Base-by-base conservation (phyloP, 2,329 filamentous ascomycete genomes). In the Ascochyta koolunga region DNA sequence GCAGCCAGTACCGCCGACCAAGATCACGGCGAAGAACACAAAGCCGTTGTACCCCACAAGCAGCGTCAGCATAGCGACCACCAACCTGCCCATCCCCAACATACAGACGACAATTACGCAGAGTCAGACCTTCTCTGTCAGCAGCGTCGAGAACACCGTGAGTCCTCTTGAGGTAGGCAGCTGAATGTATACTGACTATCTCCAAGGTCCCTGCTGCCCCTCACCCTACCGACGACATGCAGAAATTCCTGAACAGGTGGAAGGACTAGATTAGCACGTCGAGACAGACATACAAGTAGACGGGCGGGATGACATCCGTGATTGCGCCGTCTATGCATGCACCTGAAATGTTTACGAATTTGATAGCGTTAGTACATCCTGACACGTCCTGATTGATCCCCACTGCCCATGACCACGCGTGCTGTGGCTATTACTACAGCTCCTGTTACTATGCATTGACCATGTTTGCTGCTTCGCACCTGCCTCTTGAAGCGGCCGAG, bases 111-210 rank as follows among this genome's bases (percentile, higher is more conserved):
- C 85, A 3, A 62, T 81, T 7, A 85, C 82, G 3, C 74, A 78
- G 40, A 72, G 74, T 49, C 72, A 80, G 53, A 86, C 83, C 0
- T 83, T 78, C 64, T 79, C 75, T 22, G 76, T 79, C 16, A 69
- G 69, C 40, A 84, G 80, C 60, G 78, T 78, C 56, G 84, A 84
- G 71, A 86, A 87, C 63, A 82, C 84, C 39, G 85, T 87, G 77
- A 66, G 83, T 79, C 36, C 10, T n/a, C 11, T 11, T 27, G 11
- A 31, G 9, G 9, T 27, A 9, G 6, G 19, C 7, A 5, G n/a
- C 27, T 18, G 24, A 25, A 40, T 35, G 32, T 35, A 50, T 44
- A 53, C 63, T 71, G 59, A 72, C 43, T 18, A 6, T 19, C 13
- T 1, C 36, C 32, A 62, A 87, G 84, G 82, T 79, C 61, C 76